Conservation (phyloP, 768 basidiomycete species). For the Russula griseocarnosa region DNA sequence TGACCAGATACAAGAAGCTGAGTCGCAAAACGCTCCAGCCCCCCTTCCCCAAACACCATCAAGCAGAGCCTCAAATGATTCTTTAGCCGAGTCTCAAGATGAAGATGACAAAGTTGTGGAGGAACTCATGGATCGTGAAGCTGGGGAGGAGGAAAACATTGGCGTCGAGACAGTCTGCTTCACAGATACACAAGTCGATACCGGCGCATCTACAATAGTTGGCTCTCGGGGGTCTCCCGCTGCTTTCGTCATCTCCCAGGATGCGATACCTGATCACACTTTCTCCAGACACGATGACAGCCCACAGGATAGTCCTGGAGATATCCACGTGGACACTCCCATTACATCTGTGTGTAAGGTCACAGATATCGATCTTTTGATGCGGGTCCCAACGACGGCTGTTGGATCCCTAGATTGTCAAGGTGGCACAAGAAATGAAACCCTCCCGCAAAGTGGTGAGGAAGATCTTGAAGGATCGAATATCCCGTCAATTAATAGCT, state of each 20-base stretch:
- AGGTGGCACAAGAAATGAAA: neutral
- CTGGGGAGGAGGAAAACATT: neutral
- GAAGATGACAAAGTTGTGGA: constrained; percentile 15
- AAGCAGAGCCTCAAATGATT: neutral
- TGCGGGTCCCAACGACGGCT: neutral
- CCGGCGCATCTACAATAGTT: neutral
- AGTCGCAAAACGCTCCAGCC: neutral
- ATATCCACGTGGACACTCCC: neutral
- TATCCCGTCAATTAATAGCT: neutral
- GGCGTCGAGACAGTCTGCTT: neutral
- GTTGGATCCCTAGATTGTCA: neutral
- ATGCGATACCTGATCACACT: constrained; percentile 2
- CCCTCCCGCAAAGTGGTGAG: neutral
- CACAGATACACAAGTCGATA: neutral
- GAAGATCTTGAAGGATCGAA: neutral
- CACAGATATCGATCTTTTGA: neutral
- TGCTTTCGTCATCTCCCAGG: neutral
- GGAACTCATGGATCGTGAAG: constrained; percentile 8
- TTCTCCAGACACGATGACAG: neutral
- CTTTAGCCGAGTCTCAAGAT: constrained; percentile 4
- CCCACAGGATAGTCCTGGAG: neutral
- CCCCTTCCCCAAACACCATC: neutral
- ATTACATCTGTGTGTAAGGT: neutral
- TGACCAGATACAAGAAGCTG: neutral
- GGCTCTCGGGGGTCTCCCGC: neutral